Conservation (phyloP, 495 filamentous ascomycete species). For the Lentithecium fluviatile region DNA sequence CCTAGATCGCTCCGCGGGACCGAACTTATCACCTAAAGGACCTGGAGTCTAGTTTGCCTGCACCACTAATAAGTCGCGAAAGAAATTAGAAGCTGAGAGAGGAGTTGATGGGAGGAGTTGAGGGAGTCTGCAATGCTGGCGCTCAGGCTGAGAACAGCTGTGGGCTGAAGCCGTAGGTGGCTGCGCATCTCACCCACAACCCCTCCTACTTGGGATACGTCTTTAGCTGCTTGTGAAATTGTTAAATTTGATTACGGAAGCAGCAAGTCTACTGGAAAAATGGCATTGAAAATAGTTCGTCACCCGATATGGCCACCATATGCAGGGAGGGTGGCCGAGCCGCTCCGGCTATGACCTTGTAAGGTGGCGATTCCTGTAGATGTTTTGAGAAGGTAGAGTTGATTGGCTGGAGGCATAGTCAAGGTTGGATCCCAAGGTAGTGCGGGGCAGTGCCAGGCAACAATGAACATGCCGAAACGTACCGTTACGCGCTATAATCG, state of each 20-base stretch:
- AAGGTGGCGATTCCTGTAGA: no score
- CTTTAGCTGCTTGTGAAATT: background rate
- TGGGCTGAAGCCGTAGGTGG: conserved; percentile 3
- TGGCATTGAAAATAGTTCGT: background rate
- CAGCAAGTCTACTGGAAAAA: no score
- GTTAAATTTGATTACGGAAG: background rate
- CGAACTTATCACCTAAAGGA: conserved; percentile 3
- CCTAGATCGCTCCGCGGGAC: conserved; percentile 3
- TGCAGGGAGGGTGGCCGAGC: background rate
- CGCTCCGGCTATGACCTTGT: background rate
- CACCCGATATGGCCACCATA: background rate
- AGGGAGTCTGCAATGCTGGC: background rate
- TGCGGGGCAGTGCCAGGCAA: no score
- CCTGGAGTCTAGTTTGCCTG: conserved; percentile 3
- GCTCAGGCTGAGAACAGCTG: conserved; percentile 12
- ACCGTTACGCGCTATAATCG: no score
- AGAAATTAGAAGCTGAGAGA: conserved; percentile 16
- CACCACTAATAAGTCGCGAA: conserved; percentile 8
- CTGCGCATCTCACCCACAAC: conserved; percentile 12
- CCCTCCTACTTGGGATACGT: background rate
- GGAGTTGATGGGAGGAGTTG: conserved; percentile 1
- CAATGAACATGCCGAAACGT: no score
- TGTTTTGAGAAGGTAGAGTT: no score
- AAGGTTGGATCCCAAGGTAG: no score
- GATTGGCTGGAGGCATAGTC: no score